A percentile compares a stretch with the other conserved stretches of the same genome.
phyloP scores from a whole-genome alignment of 345 rosid genomes.

The Erucastrum elatum region DNA sequence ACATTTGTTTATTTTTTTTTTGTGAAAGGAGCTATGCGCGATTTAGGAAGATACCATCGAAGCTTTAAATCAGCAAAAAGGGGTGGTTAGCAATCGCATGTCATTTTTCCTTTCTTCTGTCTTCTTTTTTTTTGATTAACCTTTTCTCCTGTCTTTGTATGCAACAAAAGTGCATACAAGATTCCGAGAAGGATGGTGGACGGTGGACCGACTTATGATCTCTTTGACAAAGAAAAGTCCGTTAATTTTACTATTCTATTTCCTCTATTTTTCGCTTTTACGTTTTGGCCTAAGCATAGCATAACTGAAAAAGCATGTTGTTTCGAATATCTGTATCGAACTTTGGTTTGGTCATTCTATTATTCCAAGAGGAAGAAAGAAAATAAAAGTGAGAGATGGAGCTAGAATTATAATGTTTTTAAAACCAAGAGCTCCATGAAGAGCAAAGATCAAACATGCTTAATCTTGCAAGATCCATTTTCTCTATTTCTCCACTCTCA shows the following conservation, averaged over 20 bases:
- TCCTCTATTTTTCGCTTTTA: not conserved
- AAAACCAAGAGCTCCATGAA: not conserved
- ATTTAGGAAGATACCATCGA: not conserved
- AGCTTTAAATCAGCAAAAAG: not conserved
- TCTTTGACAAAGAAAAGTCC: not conserved
- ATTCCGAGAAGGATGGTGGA: not conserved
- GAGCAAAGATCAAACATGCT: not conserved
- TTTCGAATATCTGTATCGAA: not conserved
- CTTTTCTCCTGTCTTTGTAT: not conserved
- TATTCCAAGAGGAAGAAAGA: not conserved
- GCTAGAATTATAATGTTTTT: no score
- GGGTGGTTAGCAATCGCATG: not conserved
- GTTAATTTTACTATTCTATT: not conserved
- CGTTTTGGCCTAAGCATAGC: not conserved
- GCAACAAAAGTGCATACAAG: not conserved
- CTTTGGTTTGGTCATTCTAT: not conserved
- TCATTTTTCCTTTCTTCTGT: not conserved
- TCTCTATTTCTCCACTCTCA: not conserved
- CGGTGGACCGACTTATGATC: not conserved
- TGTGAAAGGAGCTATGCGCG: not conserved
- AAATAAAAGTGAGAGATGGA: not conserved
- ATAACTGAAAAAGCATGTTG: not conserved
- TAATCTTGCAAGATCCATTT: not conserved
- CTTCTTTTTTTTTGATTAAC: not conserved
- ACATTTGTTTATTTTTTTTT: not conserved